Conservation (phyloP, 1,284 basidiomycete species). For the Agroathelia rolfsii region DNA sequence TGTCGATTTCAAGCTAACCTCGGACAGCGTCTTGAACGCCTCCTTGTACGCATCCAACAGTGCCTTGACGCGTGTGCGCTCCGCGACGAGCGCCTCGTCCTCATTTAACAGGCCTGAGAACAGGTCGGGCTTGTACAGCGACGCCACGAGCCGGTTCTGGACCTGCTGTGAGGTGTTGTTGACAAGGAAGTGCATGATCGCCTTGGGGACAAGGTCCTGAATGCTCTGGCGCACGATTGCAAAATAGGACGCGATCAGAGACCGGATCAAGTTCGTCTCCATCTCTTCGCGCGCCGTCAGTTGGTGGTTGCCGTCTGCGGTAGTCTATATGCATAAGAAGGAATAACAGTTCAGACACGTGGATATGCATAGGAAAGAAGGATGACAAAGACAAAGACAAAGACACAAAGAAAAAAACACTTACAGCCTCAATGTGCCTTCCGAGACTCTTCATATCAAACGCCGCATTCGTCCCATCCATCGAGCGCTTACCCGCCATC, state of each 20-base stretch:
- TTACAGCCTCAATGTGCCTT: constrained; percentile 88
- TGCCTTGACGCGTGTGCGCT: constrained; percentile 89
- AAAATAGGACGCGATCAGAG: constrained; percentile 94
- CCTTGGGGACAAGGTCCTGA: constrained; percentile 95
- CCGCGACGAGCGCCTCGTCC: constrained; percentile 90
- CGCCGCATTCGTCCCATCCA: constrained; percentile 77
- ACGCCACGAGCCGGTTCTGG: constrained; percentile 89
- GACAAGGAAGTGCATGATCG: constrained; percentile 93
- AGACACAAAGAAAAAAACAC: constrained; percentile 27
- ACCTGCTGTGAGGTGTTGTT: constrained; percentile 95
- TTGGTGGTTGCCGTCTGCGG: constrained; percentile 45
- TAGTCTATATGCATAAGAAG: constrained; percentile 28
- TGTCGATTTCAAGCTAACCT: constrained; percentile 62
- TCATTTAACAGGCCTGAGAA: constrained; percentile 91
- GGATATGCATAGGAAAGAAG: constrained; percentile 4
- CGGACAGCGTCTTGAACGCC: constrained; percentile 82
- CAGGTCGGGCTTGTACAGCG: constrained; percentile 89
- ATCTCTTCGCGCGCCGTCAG: constrained; percentile 84
- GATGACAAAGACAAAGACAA: constrained; percentile 17
- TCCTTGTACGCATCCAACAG: constrained; percentile 95
- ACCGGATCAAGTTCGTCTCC: constrained; percentile 92
- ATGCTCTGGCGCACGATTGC: constrained; percentile 93
- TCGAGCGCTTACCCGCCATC: constrained; percentile 51
- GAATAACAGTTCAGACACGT: constrained; percentile 11
- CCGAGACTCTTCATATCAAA: constrained; percentile 99